Base-by-base conservation (phyloP, 805 yeast species). In the Yamadazyma akitaensis region DNA sequence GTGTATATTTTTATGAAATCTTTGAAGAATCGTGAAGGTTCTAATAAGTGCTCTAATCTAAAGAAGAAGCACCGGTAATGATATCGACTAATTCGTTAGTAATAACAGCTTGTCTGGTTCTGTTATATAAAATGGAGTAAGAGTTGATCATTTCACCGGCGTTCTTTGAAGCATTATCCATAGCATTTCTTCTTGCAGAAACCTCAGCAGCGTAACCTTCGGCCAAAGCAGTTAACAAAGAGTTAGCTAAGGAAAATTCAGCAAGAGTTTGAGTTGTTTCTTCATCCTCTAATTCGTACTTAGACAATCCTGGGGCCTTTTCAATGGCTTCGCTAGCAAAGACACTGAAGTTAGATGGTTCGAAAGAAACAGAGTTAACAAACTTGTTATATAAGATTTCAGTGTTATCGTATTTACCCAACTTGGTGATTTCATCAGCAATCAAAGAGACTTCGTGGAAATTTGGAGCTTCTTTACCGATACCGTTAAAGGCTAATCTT, bases 1-100 rank as follows among this genome's bases (percentile, higher is more conserved):
- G 32, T 42, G 24, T 42, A 44, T 34, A 17, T 44, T 33, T 28
- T 38, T 24, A 17, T 35, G 25, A 31, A 19, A 25, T 36, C 28
- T 12, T n/a, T 10, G 3, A 41, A 40, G 43, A 42, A 42, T 42
- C 40, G 42, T 43, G 19, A 35, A 37, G 32, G 25, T 21, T 41
- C 37, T 26, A 40, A 18, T 18, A 31, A 28, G 12, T 33, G 39
- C 26, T 42, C 54, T 86, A 92, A 78, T 87, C 96, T 77, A 94
- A 84, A 50, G 98, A 89, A 55, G 98, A 89, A 64, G 99, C 99
- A 90, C 99, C 99, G 63, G 99, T 94, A 73, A 94, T 92, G 67
- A 94, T 94, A 77, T 94, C 99, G 67, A 94, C 99, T 84, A 94
- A 80, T 81, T 94, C 99, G 83, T 94, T 94, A 75, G 98, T 91